Percentiles rank a stretch among this genome's conserved stretches.
Conservation (phyloP, 768 basidiomycete genomes). For the Albatrellus ellisii region DNA sequence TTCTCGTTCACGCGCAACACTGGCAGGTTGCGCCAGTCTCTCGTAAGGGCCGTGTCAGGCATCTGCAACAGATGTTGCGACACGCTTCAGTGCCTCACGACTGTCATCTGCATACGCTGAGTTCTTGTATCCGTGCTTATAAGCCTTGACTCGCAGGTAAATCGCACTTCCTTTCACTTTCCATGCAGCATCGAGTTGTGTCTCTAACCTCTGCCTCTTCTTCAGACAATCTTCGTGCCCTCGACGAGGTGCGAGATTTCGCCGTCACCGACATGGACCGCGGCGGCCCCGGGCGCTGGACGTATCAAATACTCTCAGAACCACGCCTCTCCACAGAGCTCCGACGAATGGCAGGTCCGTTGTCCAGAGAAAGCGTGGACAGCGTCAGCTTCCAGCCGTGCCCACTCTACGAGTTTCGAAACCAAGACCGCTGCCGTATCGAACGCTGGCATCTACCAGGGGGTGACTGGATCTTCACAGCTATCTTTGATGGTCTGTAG, state of each 20-base stretch:
- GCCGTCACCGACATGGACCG: conserved; percentile 39
- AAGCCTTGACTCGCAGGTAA: no score
- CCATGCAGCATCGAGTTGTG: conserved; percentile 22
- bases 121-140: no score
- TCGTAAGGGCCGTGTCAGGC: no score
- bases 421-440: conserved; percentile 29
- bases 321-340: conserved; percentile 27
- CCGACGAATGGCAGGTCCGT: conserved; percentile 23
- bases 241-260: conserved; percentile 42
- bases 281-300: conserved; percentile 37
- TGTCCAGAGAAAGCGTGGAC: conserved; percentile 22
- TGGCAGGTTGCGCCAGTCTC: no score
- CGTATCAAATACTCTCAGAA: conserved; percentile 35
- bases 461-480: conserved; percentile 31
- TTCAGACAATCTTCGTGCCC: conserved; percentile 33
- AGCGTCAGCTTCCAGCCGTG: conserved; percentile 33
- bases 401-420: conserved; percentile 20
- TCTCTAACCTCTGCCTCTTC: conserved; percentile 31
- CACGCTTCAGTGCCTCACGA: no score
- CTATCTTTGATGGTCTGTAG: conserved; percentile 31
- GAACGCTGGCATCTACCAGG: conserved; percentile 29
- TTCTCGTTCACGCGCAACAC: no score
- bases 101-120: no score
- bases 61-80: no score
- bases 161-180: neutral